A percentile compares a stretch with the other conserved stretches of the same genome.
These are phyloP conservation scores for Gymnopilus dilepis DNA, from an alignment of 768 basidiomycete species.

Conservation along the genomic window DNA sequence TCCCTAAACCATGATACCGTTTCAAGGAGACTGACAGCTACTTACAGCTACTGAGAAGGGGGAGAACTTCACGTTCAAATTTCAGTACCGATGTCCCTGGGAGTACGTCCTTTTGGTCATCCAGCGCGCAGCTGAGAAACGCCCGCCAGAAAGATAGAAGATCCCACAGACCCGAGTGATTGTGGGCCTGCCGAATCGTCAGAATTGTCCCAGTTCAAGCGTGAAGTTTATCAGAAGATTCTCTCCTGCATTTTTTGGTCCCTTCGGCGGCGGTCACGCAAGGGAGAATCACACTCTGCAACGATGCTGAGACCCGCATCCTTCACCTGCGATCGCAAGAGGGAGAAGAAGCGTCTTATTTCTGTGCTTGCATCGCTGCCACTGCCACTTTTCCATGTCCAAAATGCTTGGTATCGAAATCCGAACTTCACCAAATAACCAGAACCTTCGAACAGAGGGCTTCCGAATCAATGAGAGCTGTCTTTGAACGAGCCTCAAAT, in stretches of 20 bases:
- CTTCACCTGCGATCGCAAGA: constrained; percentile 36
- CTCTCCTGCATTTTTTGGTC: constrained; percentile 26
- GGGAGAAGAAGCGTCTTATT: constrained; percentile 33
- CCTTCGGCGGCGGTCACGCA: constrained; percentile 25
- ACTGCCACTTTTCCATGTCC: constrained; percentile 36
- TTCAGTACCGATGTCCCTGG: constrained; percentile 37
- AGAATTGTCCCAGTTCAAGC: constrained; percentile 33
- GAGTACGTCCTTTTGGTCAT: constrained; percentile 29
- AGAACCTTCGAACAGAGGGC: constrained; percentile 22
- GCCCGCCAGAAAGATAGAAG: constrained; percentile 23
- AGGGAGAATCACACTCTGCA: constrained; percentile 30
- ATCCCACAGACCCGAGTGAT: constrained; percentile 30
- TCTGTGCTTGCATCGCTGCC: constrained; percentile 29
- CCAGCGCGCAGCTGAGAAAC: constrained; percentile 26
- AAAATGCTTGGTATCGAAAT: constrained; percentile 31
- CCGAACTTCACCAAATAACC: constrained; percentile 26
- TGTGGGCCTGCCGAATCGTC: constrained; percentile 22
- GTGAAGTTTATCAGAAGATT: constrained; percentile 35
- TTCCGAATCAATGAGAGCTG: constrained; percentile 23
- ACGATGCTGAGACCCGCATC: constrained; percentile 25
- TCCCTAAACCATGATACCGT: constrained; percentile 15
- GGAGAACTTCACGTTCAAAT: constrained; percentile 20
- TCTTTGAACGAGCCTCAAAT: constrained; percentile 16
- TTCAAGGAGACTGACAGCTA: constrained; percentile 23
- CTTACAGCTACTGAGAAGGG: constrained; percentile 24